Evolutionary conservation across 805 yeast genomes (phyloP).

Genomic region (Metschnikowia koreensis): DNA sequence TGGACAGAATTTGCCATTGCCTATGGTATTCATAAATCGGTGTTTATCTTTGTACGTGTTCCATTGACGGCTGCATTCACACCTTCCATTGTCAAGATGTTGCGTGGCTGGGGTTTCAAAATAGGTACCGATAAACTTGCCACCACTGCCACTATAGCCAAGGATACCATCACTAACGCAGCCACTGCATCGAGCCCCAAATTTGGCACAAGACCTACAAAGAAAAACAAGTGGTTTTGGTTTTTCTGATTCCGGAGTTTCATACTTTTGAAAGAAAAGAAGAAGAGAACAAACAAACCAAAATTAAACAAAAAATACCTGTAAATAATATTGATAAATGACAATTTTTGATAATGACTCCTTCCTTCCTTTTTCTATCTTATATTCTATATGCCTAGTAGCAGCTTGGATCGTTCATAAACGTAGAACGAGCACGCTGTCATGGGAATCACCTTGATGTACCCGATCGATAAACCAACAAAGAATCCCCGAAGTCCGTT

Average conservation of each 20-base stretch:
- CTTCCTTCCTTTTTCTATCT: not conserved
- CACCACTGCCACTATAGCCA: constrained; percentile 32
- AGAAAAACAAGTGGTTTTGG: constrained; percentile 59
- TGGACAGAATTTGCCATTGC: constrained; percentile 88
- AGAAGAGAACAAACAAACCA: not conserved
- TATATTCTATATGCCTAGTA: constrained; percentile 54
- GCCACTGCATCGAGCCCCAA: constrained; percentile 42
- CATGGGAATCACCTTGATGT: constrained; percentile 94
- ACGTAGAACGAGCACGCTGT: constrained; percentile 94
- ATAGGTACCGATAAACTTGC: constrained; percentile 55
- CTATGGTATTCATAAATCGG: constrained; percentile 87
- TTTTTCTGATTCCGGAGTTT: constrained; percentile 40
- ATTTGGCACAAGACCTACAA: constrained; percentile 54
- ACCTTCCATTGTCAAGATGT: constrained; percentile 65
- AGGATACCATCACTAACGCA: constrained; percentile 30
- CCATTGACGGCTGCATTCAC: constrained; percentile 93
- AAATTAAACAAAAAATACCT: not conserved
- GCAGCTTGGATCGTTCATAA: constrained; percentile 78
- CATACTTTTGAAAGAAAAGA: too few relatives aligned
- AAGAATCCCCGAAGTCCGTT: constrained; percentile 85
- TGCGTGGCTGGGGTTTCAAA: constrained; percentile 78
- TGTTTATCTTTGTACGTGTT: constrained; percentile 69
- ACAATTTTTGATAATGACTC: not conserved
- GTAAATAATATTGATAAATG: constrained; percentile 1
- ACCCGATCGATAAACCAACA: constrained; percentile 94